phyloP scores from a whole-genome alignment of 1,139 yeast genomes.

The Hyphopichia wangnamkhiaoensis region DNA sequence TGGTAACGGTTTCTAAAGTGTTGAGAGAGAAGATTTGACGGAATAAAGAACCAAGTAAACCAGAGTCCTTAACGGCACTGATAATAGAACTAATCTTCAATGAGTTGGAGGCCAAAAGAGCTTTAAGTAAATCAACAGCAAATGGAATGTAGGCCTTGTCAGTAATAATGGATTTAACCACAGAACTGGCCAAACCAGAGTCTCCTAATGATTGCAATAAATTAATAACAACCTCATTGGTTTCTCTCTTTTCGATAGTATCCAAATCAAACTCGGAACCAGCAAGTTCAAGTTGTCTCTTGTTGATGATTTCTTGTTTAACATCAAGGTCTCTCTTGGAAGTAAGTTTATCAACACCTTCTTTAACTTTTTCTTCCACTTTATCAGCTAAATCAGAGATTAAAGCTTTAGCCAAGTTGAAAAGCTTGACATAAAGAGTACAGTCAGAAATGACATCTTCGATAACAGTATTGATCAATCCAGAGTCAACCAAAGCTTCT shows the following conservation, averaged over 20 bases:
- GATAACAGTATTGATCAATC: conserved; percentile 36
- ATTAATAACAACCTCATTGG: conserved; percentile 33
- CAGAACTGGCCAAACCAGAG: conserved; percentile 46
- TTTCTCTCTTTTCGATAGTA: conserved; percentile 24
- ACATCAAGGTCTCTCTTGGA: conserved; percentile 17
- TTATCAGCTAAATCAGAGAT: conserved; percentile 29
- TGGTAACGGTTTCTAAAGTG: conserved; percentile 39
- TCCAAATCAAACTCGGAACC: background rate
- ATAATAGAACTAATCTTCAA: conserved; percentile 29
- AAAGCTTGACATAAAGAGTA: conserved; percentile 37
- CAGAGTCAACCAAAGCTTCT: conserved; percentile 40
- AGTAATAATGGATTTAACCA: conserved; percentile 41
- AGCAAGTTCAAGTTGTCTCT: conserved; percentile 1
- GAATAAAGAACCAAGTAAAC: conserved; percentile 38
- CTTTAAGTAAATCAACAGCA: conserved; percentile 34
- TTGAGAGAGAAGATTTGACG: conserved; percentile 33
- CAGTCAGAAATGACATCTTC: conserved; percentile 45
- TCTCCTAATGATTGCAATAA: conserved; percentile 42
- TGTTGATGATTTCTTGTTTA: background rate
- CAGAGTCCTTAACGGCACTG: conserved; percentile 37
- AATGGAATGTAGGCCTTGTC: conserved; percentile 41
- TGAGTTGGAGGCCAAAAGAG: conserved; percentile 32
- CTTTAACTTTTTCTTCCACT: conserved; percentile 26
- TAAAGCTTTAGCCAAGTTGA: conserved; percentile 32
- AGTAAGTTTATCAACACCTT: conserved; percentile 19